Evolutionary conservation across 2,329 filamentous ascomycete species (phyloP).

Genomic region (Diaporthe ampelina): DNA sequence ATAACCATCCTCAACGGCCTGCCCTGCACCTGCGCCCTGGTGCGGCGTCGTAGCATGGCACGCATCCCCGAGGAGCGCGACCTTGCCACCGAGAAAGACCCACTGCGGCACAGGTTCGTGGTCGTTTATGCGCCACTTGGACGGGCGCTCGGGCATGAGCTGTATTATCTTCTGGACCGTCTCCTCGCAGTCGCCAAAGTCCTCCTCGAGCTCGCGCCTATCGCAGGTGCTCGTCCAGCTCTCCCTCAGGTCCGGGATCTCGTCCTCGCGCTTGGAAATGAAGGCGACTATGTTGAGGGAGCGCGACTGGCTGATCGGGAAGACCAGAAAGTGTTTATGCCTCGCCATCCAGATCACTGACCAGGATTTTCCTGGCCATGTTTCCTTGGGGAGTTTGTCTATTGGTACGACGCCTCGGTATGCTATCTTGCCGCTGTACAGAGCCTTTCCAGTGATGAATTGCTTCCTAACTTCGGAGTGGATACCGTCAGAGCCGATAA

Average conservation of each 20-base stretch:
- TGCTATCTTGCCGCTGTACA: conserved; percentile 49
- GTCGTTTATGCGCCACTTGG: conserved; percentile 49
- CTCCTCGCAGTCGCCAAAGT: conserved; percentile 43
- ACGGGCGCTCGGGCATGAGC: conserved; percentile 40
- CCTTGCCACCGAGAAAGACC: conserved; percentile 42
- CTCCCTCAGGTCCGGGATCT: conserved; percentile 40
- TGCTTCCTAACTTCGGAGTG: conserved; percentile 39
- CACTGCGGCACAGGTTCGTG: conserved; percentile 45
- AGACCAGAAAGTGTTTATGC: conserved; percentile 40
- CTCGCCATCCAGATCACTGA: conserved; percentile 38
- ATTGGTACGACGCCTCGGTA: conserved; percentile 51
- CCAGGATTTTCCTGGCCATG: conserved; percentile 35
- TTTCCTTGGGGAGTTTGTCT: conserved; percentile 32
- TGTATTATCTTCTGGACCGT: conserved; percentile 41
- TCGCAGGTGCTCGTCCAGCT: conserved; percentile 40
- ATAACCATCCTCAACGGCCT: conserved; percentile 44
- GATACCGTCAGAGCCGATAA: conserved; percentile 42
- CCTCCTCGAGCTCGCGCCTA: conserved; percentile 37
- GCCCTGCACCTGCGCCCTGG: conserved; percentile 43
- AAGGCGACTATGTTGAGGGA: conserved; percentile 43
- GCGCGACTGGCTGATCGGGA: conserved; percentile 40
- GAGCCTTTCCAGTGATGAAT: conserved; percentile 42
- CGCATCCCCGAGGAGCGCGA: conserved; percentile 37
- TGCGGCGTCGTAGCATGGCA: conserved; percentile 42
- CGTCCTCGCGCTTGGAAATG: conserved; percentile 40